Conservation (phyloP, 306 rosid genomes). For the Alnus rubra region DNA sequence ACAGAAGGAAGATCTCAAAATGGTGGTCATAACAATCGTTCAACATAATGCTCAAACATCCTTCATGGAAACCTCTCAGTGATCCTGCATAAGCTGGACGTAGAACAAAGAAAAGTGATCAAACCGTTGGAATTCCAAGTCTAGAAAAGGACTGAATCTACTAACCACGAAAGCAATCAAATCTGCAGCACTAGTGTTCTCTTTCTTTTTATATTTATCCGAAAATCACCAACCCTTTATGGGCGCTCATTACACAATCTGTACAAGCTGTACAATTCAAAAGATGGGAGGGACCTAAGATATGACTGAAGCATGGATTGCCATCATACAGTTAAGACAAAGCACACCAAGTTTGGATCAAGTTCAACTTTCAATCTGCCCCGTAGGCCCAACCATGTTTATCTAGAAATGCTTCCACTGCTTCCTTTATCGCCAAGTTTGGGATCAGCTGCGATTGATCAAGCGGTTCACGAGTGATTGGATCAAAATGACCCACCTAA, state of each 20-base stretch:
- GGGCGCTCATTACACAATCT: conserved; percentile 7
- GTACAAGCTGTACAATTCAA: conserved; percentile 31
- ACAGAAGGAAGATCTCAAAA: too few relatives aligned
- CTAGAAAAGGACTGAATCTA: not conserved
- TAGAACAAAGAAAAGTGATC: too few relatives aligned
- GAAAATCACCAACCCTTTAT: not conserved
- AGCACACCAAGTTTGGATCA: not conserved
- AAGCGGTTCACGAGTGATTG: conserved; percentile 72
- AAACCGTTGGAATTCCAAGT: too few relatives aligned
- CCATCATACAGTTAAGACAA: not conserved
- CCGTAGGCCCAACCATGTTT: conserved; percentile 91
- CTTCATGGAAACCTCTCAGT: too few relatives aligned
- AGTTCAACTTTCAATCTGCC: conserved; percentile 38
- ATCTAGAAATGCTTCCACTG: conserved; percentile 70
- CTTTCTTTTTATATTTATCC: too few relatives aligned
- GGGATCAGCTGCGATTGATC: conserved; percentile 57
- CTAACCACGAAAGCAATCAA: not conserved
- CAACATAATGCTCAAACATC: too few relatives aligned
- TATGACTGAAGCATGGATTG: conserved; percentile 12
- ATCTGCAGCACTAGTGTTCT: too few relatives aligned
- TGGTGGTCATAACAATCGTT: too few relatives aligned
- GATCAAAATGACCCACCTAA: conserved; percentile 89
- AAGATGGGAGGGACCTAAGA: not conserved
- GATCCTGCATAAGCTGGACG: too few relatives aligned
- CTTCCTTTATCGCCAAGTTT: conserved; percentile 81